These are phyloP conservation scores for Dionaea muscipula DNA, from an alignment of 179 eudicot genomes.

Conservation along the genomic window DNA sequence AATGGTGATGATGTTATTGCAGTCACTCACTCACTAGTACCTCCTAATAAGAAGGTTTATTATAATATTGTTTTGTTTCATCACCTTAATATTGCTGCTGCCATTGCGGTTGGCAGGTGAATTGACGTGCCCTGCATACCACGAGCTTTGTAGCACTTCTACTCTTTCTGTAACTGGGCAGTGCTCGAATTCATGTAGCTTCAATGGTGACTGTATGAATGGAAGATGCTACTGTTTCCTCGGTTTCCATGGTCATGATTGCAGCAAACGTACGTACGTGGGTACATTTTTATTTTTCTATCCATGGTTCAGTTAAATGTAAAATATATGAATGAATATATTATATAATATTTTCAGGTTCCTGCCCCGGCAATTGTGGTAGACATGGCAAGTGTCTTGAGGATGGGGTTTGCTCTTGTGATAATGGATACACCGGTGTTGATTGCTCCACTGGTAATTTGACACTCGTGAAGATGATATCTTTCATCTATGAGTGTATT, in stretches of 20 bases:
- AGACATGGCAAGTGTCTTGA: slow-evolving; percentile 68
- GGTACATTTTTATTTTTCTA: not conserved
- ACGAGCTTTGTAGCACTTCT: slow-evolving; percentile 56
- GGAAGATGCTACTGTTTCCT: slow-evolving; percentile 75
- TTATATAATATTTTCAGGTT: slow-evolving; percentile 34
- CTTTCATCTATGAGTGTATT: too few relatives aligned
- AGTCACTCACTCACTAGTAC: not conserved
- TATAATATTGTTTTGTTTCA: not conserved
- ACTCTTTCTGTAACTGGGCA: slow-evolving; percentile 36
- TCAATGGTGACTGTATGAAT: slow-evolving; percentile 79
- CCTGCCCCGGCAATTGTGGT: slow-evolving; percentile 68
- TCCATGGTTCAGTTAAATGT: not conserved
- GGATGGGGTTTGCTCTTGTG: slow-evolving; percentile 62
- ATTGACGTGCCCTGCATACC: slow-evolving; percentile 75
- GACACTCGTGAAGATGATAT: too few relatives aligned
- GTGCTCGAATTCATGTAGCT: slow-evolving; percentile 72
- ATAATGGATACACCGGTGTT: slow-evolving; percentile 67
- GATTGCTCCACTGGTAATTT: slow-evolving; percentile 89
- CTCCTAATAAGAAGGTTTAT: too few relatives aligned
- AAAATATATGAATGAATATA: not conserved
- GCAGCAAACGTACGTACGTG: slow-evolving; percentile 80
- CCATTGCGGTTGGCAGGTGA: slow-evolving; percentile 53
- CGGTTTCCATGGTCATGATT: slow-evolving; percentile 76
- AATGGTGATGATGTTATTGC: slow-evolving; percentile 42
- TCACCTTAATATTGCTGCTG: not conserved